These are phyloP conservation scores for Torrubiella hemipterigena DNA, from an alignment of 2,329 filamentous ascomycete species.

Conservation along the genomic window DNA sequence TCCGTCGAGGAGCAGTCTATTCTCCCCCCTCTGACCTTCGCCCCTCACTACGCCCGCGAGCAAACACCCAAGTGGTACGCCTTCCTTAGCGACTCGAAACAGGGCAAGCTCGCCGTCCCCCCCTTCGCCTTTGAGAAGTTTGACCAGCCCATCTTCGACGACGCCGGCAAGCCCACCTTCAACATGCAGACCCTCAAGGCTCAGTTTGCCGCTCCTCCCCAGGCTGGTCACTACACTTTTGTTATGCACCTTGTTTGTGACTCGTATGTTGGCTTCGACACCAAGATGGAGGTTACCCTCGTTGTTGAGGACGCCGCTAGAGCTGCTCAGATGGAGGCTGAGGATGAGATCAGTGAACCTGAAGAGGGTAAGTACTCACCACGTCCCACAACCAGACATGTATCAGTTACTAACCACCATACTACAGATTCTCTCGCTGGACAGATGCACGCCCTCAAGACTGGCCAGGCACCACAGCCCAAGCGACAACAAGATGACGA, in stretches of 20 bases:
- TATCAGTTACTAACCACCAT: conserved; percentile 13
- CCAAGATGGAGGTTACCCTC: conserved; percentile 80
- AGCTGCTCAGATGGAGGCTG: conserved; percentile 65
- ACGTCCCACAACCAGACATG: conserved; percentile 3
- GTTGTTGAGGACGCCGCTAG: conserved; percentile 82
- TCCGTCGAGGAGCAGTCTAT: conserved; percentile 51
- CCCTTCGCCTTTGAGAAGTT: conserved; percentile 93
- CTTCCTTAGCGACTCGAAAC: conserved; percentile 87
- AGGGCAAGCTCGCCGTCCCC: conserved; percentile 91
- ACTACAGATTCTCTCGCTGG: conserved; percentile 70
- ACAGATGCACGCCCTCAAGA: conserved; percentile 81
- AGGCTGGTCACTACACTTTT: conserved; percentile 87
- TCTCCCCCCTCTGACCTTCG: conserved; percentile 75
- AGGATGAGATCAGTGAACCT: conserved; percentile 95
- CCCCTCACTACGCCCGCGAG: conserved; percentile 82
- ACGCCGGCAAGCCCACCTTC: conserved; percentile 76
- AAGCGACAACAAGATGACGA: conserved; percentile 38
- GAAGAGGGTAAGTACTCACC: conserved; percentile 68
- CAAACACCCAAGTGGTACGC: conserved; percentile 87
- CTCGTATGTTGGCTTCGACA: conserved; percentile 89
- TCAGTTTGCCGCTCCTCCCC: conserved; percentile 88
- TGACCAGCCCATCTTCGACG: conserved; percentile 75
- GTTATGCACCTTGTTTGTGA: conserved; percentile 90
- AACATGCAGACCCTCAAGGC: conserved; percentile 94
- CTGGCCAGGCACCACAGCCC: conserved; percentile 48